Evolutionary conservation across 1,284 basidiomycete species (phyloP).

Genomic region (Ganoderma lucidum): DNA sequence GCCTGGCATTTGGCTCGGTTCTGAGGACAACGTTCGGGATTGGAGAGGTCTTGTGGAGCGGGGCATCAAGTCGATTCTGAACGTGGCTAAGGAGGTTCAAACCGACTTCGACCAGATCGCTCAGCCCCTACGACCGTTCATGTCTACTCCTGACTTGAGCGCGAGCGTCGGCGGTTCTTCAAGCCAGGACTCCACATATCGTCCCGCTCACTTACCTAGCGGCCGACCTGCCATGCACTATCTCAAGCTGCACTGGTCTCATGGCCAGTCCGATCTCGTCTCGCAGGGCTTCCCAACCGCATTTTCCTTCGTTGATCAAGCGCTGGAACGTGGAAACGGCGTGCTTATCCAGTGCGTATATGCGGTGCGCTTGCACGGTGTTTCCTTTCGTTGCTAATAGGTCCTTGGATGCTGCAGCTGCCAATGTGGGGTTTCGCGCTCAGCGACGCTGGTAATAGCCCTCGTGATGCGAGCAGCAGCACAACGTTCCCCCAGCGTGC

Average conservation of each 20-base stretch:
- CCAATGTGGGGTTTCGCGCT: constrained; percentile 96
- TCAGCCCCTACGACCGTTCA: constrained; percentile 62
- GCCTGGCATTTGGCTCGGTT: constrained; percentile 92
- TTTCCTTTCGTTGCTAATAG: constrained; percentile 18
- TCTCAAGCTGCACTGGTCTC: constrained; percentile 94
- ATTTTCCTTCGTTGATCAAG: constrained; percentile 84
- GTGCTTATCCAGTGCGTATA: constrained; percentile 86
- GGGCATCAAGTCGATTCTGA: constrained; percentile 85
- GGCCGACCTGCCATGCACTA: constrained; percentile 87
- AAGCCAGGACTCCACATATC: constrained; percentile 57
- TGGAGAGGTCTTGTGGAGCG: constrained; percentile 74
- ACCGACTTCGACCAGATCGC: constrained; percentile 71
- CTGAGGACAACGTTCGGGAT: constrained; percentile 92
- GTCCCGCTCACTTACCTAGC: constrained; percentile 67
- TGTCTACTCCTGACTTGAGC: constrained; percentile 73
- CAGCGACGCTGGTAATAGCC: constrained; percentile 92
- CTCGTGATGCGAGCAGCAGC: constrained; percentile 95
- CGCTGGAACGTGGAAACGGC: constrained; percentile 76
- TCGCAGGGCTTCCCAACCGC: constrained; percentile 78
- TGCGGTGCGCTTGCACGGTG: constrained; percentile 19
- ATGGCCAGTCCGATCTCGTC: constrained; percentile 91
- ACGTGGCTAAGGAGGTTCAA: constrained; percentile 94
- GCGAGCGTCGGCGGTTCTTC: constrained; percentile 39
- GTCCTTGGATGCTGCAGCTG: constrained; percentile 60
- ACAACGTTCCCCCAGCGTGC: constrained; percentile 68